Percentiles rank a stretch among this genome's conserved stretches.
Evolutionary conservation across 495 filamentous ascomycete genomes (phyloP).

Genomic region (Tuber aestivum): DNA sequence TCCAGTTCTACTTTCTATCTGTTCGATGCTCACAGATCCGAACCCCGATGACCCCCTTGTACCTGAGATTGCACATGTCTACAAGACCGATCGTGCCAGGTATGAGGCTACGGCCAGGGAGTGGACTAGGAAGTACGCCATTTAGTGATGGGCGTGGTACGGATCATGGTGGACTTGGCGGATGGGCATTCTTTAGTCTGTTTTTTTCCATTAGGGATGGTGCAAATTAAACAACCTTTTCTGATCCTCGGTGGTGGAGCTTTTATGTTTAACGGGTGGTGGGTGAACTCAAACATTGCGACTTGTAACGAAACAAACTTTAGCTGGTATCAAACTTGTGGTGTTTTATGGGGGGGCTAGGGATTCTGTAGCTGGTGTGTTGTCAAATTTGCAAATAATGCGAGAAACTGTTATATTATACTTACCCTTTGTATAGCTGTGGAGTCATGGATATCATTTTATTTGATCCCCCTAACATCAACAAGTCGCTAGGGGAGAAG

Average conservation of each 20-base stretch:
- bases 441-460: neutral
- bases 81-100: conserved; percentile 94
- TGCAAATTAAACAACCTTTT: conserved; percentile 39
- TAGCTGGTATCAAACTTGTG: conserved; percentile 26
- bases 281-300: conserved; percentile 24
- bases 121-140: conserved; percentile 98
- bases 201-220: conserved; percentile 6
- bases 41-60: conserved; percentile 98
- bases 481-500: neutral
- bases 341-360: conserved; percentile 16
- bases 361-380: conserved; percentile 37
- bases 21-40: conserved; percentile 98
- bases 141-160: conserved; percentile 48
- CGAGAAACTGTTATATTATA: neutral
- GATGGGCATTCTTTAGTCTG: conserved; percentile 1
- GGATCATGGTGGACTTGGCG: conserved; percentile 11
- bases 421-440: neutral
- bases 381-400: conserved; percentile 27
- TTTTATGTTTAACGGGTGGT: conserved; percentile 20
- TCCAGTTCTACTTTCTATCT: conserved; percentile 91
- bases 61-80: conserved; percentile 97
- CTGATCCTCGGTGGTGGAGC: conserved; percentile 29
- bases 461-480: neutral
- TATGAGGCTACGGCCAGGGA: conserved; percentile 96
- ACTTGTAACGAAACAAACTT: conserved; percentile 34